These are phyloP conservation scores for Ogataea dorogensis DNA, from an alignment of 805 yeast species.

Conservation along the genomic window DNA sequence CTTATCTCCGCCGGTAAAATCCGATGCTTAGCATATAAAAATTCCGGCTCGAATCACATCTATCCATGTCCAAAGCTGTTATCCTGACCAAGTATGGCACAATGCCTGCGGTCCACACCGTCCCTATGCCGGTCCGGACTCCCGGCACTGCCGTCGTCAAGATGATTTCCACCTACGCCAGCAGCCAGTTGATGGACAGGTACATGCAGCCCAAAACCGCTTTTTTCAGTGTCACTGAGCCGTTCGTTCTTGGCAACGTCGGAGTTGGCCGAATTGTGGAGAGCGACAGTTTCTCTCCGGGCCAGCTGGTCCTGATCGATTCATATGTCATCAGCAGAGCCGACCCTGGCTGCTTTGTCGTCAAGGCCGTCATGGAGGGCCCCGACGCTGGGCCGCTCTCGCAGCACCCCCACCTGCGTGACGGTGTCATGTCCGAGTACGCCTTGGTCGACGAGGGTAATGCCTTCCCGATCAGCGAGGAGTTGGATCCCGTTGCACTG, in stretches of 20 bases:
- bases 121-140: too few species aligned
- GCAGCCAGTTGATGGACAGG: too few species aligned
- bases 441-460: conserved; percentile 3
- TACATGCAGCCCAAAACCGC: conserved; percentile 7
- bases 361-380: conserved; percentile 7
- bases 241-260: conserved; percentile 8
- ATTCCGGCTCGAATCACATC: too few species aligned
- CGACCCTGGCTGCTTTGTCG: not conserved
- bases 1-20: too few species aligned
- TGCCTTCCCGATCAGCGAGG: conserved; percentile 7
- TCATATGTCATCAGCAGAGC: conserved; percentile 2
- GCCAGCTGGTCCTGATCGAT: conserved; percentile 9
- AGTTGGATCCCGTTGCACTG: not conserved
- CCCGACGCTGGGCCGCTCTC: conserved; percentile 5
- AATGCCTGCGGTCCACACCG: too few species aligned
- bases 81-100: too few species aligned
- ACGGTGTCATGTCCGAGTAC: conserved; percentile 7
- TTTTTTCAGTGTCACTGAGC: conserved; percentile 5
- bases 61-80: too few species aligned
- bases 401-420: conserved; percentile 1
- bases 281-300: conserved; percentile 1
- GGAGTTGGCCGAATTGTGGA: conserved; percentile 10
- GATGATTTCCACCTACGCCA: too few species aligned
- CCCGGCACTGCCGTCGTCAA: too few species aligned
- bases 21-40: too few species aligned